Evolutionary conservation across 2,329 filamentous ascomycete genomes (phyloP), one percentile per base, ranked within the genome.

Genomic region (Botryosphaeria agaves): DNA sequence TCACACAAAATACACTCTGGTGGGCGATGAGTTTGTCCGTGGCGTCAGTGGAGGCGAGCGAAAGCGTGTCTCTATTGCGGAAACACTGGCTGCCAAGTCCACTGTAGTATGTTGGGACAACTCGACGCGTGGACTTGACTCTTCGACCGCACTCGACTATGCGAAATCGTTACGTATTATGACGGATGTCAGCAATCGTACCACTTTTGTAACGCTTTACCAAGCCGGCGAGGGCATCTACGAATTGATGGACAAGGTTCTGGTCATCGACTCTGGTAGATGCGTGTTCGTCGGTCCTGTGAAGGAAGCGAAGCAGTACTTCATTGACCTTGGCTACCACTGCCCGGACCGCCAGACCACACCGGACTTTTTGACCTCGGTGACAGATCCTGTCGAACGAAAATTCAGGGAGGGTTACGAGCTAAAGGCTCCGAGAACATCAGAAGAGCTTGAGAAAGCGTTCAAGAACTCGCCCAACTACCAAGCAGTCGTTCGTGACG

Each of bases 91-190:
- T 4, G 76, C 76, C 5, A 76, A 79, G 48, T 72, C 72, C 1
- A 72, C 75, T 0, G 73, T 85, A 1, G 71, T 79, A 19, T 76
- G 73, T 37, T 85, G 77, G 76, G 80, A 87, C 41, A 87, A 87
- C 48, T 76, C 70, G 1, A 87, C 79, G 1, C 63, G 80, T 28
- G 81, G 81, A n/a, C 58, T 87, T 0, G 80, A 89, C 45, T 75
- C 78, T 1, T 79, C 73, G 1, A 85, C 79, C 0, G 81, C 80
- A 4, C 60, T 85, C 4, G 79, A 85, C 43, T 87, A 81, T 41
- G 76, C 74, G 7, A 75, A 73, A 45, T 80, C 76, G 1, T 61
- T 91, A 2, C 73, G 82, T 2, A 74, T 84, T 34, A 79, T 84
- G 70, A 85, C 81, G 3, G 76, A 84, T 36, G 69, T 84, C 36